phyloP scores from a whole-genome alignment of 2,329 filamentous ascomycete species.

The Xylariomycetidae sp. region DNA sequence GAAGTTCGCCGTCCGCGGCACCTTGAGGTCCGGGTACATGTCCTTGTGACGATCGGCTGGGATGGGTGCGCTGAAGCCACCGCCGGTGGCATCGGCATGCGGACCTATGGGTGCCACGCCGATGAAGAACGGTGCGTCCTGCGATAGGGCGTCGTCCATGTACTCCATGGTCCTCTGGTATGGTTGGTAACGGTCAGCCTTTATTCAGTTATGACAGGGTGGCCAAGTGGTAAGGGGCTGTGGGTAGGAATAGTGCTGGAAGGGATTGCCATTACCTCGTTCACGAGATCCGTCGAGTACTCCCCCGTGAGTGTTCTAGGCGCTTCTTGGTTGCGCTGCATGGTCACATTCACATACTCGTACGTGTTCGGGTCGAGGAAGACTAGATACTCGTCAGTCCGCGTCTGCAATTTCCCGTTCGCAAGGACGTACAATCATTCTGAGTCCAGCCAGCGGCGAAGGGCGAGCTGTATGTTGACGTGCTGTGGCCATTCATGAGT shows the following conservation, averaged over 20 bases:
- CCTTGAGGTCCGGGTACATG: conserved; percentile 51
- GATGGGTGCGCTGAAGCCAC: conserved; percentile 33
- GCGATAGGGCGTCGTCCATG: conserved; percentile 49
- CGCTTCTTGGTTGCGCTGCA: conserved; percentile 4
- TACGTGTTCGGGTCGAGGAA: conserved; percentile 50
- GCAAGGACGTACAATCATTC: not conserved
- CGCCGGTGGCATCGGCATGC: conserved; percentile 32
- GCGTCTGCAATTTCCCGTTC: too few relatives aligned
- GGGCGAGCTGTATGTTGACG: conserved; percentile 52
- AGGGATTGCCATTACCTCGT: too few relatives aligned
- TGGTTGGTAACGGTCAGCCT: too few relatives aligned
- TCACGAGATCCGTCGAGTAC: conserved; percentile 46
- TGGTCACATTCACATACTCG: conserved; percentile 4
- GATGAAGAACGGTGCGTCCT: conserved; percentile 57
- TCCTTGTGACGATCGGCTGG: conserved; percentile 53
- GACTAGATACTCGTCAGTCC: not conserved
- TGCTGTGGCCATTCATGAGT: conserved; percentile 49
- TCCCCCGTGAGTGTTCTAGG: conserved; percentile 2
- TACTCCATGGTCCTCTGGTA: too few relatives aligned
- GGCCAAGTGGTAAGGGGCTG: too few relatives aligned
- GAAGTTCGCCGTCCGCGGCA: conserved; percentile 57
- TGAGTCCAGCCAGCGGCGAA: conserved; percentile 51
- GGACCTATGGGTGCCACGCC: conserved; percentile 58
- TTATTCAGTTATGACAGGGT: too few relatives aligned
- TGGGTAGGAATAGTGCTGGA: too few relatives aligned